phyloP scores from a whole-genome alignment of 148 eudicot genomes.

The Chenopodium formosanum region DNA sequence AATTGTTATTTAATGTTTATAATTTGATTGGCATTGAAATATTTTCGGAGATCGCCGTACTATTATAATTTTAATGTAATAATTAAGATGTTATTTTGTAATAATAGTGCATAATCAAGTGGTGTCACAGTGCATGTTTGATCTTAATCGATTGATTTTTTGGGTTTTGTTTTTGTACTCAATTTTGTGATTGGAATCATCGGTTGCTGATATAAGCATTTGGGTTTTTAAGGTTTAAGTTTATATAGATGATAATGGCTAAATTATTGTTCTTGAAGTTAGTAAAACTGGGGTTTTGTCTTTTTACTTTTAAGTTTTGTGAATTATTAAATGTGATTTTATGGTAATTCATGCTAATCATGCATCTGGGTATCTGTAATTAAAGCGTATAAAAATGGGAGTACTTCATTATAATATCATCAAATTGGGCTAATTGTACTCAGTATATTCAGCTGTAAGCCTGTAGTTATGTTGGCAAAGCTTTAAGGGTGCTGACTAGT shows the following conservation, averaged over 20 bases:
- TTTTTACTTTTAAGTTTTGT: too few species aligned
- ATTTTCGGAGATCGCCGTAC: neutral
- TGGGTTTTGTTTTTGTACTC: neutral
- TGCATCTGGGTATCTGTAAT: neutral
- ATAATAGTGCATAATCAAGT: neutral
- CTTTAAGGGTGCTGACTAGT: too few species aligned
- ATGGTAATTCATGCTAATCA: neutral
- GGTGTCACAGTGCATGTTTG: too few species aligned
- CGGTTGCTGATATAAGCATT: neutral
- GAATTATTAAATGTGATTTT: neutral
- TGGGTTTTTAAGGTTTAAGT: neutral
- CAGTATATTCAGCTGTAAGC: neutral
- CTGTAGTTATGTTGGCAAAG: neutral
- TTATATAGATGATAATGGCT: neutral
- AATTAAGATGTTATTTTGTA: neutral
- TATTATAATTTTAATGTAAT: neutral
- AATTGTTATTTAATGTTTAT: neutral
- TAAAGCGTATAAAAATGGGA: neutral
- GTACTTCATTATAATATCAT: neutral
- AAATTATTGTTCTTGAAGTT: neutral
- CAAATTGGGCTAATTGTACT: neutral
- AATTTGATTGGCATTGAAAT: neutral
- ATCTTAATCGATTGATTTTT: neutral
- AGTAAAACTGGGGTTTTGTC: neutral
- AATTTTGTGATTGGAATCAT: neutral